A percentile compares a stretch with the other conserved stretches of the same genome.
Evolutionary conservation across 768 basidiomycete genomes (phyloP).

Genomic region (Sarcodon sp.): DNA sequence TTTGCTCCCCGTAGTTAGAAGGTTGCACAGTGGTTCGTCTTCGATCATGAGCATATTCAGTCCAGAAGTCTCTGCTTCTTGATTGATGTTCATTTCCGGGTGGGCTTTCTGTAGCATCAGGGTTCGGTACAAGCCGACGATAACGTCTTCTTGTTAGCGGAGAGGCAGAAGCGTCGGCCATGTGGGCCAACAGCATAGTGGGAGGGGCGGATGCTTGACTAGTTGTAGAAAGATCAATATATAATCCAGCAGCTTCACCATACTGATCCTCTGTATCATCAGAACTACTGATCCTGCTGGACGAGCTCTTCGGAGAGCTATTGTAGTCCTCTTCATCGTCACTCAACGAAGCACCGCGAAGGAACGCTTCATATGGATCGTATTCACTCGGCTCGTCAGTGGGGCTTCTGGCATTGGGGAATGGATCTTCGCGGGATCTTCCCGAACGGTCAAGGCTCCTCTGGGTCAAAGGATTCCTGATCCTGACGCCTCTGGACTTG

Average conservation of each 20-base stretch:
- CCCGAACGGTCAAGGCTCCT: background rate
- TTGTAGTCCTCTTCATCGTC: conserved; percentile 34
- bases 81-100: background rate
- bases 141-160: conserved; percentile 40
- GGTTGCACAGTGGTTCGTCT: background rate
- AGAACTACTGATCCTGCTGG: background rate
- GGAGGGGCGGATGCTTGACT: conserved; percentile 20
- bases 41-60: background rate
- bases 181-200: conserved; percentile 41
- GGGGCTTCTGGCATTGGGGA: background rate
- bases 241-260: conserved; percentile 34
- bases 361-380: conserved; percentile 40
- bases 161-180: conserved; percentile 27
- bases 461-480: no score
- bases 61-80: conserved; percentile 12
- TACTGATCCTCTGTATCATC: conserved; percentile 19
- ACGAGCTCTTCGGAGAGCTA: background rate
- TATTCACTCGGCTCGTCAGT: conserved; percentile 16
- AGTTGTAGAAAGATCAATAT: conserved; percentile 36
- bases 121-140: conserved; percentile 18
- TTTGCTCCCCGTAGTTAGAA: conserved; percentile 3
- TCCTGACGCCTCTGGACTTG: background rate
- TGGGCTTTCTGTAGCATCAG: conserved; percentile 1
- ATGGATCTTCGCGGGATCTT: background rate
- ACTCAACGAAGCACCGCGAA: conserved; percentile 41